Evolutionary conservation across 495 filamentous ascomycete species (phyloP).

Genomic region (Massariosphaeria phaeospora): DNA sequence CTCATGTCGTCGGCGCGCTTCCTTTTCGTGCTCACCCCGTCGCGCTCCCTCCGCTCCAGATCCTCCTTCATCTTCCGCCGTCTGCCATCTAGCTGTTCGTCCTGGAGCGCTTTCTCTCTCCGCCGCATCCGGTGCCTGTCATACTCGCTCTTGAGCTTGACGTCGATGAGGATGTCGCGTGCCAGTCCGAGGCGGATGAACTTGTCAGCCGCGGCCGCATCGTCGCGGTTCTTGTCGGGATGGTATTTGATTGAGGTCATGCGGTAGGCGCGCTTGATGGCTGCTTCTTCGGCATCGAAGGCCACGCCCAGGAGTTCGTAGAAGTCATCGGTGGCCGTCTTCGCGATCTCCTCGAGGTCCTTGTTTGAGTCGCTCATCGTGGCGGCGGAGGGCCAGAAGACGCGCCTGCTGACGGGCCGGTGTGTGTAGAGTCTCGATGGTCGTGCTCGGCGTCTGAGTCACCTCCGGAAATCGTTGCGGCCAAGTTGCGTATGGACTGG

Average conservation of each 20-base stretch:
- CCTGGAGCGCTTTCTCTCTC: conserved; percentile 56
- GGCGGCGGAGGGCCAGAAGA: not conserved
- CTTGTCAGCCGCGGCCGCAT: conserved; percentile 57
- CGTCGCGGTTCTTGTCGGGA: conserved; percentile 70
- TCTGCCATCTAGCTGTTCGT: conserved; percentile 60
- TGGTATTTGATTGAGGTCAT: conserved; percentile 86
- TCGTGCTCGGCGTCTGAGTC: not conserved
- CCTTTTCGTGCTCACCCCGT: conserved; percentile 46
- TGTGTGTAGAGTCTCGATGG: not conserved
- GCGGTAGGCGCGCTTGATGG: conserved; percentile 83
- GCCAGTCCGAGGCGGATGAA: conserved; percentile 71
- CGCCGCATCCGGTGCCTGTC: conserved; percentile 63
- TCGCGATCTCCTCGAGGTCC: conserved; percentile 52
- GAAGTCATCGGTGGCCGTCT: conserved; percentile 62
- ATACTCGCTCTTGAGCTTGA: conserved; percentile 57
- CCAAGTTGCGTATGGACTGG: not conserved
- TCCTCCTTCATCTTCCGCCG: conserved; percentile 72
- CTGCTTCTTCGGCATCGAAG: conserved; percentile 57
- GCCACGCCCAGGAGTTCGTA: conserved; percentile 74
- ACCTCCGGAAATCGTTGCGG: too few species aligned
- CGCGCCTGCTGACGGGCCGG: not conserved
- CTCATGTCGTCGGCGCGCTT: conserved; percentile 47
- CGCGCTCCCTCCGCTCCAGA: conserved; percentile 59
- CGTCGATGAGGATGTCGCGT: conserved; percentile 65
- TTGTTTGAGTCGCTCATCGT: conserved; percentile 44